Conservation (phyloP, 306 rosid genomes). For the Senna siamea region DNA sequence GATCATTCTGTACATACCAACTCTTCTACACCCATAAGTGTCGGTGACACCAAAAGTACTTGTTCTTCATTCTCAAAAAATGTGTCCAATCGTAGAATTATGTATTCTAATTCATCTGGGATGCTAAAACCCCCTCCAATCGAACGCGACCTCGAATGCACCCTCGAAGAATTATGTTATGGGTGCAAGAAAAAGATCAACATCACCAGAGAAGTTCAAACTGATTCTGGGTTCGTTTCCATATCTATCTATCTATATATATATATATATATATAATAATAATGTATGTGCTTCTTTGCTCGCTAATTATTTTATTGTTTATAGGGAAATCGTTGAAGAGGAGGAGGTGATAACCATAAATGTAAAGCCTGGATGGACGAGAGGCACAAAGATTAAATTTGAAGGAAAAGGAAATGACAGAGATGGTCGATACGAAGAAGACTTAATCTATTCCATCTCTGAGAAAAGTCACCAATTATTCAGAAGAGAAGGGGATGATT, state of each 20-base stretch:
- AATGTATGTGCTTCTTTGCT: no score
- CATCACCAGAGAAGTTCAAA: constrained; percentile 59
- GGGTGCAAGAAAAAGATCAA: constrained; percentile 78
- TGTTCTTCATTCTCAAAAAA: constrained; percentile 18
- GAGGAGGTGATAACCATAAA: constrained; percentile 66
- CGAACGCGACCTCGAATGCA: constrained; percentile 74
- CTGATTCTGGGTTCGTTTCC: constrained; percentile 59
- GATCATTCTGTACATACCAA: constrained; percentile 2
- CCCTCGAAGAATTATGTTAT: constrained; percentile 81
- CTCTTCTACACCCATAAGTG: constrained; percentile 32
- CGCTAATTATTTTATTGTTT: no score
- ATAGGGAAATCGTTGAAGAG: constrained; percentile 53
- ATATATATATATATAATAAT: background rate
- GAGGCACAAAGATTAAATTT: constrained; percentile 82
- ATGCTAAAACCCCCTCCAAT: constrained; percentile 66
- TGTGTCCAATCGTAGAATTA: constrained; percentile 43
- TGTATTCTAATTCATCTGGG: constrained; percentile 88
- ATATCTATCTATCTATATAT: background rate
- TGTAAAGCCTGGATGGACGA: constrained; percentile 89
- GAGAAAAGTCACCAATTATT: constrained; percentile 67
- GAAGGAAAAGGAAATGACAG: constrained; percentile 75
- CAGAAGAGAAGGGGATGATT: constrained; percentile 78
- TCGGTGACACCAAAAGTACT: background rate
- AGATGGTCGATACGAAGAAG: constrained; percentile 53
- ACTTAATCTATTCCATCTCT: constrained; percentile 52